Evolutionary conservation across 495 filamentous ascomycete genomes (phyloP).

Genomic region (Talaromyces liani): DNA sequence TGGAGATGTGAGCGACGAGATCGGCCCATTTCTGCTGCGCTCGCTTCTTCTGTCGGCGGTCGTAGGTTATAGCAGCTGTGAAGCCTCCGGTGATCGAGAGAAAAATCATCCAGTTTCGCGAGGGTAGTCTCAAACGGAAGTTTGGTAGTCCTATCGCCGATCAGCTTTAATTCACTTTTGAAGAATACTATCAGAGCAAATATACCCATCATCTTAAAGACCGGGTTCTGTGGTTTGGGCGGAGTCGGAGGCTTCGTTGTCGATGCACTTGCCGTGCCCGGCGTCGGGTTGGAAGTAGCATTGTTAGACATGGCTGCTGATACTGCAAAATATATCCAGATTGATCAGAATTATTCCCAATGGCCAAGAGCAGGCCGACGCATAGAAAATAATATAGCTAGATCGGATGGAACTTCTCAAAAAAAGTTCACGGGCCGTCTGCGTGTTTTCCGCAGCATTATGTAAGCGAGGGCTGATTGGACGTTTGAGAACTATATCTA

Average conservation of each 20-base stretch:
- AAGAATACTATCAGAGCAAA: slow-evolving; percentile 1
- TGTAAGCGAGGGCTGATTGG: background rate
- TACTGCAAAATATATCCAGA: background rate
- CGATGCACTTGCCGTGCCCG: slow-evolving; percentile 16
- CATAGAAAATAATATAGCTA: background rate
- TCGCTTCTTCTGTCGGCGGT: slow-evolving; percentile 79
- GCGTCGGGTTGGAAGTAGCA: background rate
- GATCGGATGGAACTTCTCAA: background rate
- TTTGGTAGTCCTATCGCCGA: slow-evolving; percentile 55
- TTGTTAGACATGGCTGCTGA: slow-evolving; percentile 5
- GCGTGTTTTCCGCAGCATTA: background rate
- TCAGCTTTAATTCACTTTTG: background rate
- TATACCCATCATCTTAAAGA: slow-evolving; percentile 65
- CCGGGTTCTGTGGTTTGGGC: slow-evolving; percentile 54
- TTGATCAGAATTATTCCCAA: background rate
- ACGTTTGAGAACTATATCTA: background rate
- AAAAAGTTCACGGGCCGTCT: slow-evolving; percentile 1
- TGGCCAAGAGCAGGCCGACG: background rate
- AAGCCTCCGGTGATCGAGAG: slow-evolving; percentile 70
- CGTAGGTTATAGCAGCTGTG: slow-evolving; percentile 72
- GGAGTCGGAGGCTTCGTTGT: slow-evolving; percentile 22
- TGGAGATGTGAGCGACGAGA: slow-evolving; percentile 77
- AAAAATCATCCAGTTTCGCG: slow-evolving; percentile 97
- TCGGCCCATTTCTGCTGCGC: slow-evolving; percentile 80
- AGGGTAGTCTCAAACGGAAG: slow-evolving; percentile 78